Evolutionary conservation across 2,329 filamentous ascomycete genomes (phyloP), one percentile per base, ranked within the genome.

Genomic region (Truncatella angustata): DNA sequence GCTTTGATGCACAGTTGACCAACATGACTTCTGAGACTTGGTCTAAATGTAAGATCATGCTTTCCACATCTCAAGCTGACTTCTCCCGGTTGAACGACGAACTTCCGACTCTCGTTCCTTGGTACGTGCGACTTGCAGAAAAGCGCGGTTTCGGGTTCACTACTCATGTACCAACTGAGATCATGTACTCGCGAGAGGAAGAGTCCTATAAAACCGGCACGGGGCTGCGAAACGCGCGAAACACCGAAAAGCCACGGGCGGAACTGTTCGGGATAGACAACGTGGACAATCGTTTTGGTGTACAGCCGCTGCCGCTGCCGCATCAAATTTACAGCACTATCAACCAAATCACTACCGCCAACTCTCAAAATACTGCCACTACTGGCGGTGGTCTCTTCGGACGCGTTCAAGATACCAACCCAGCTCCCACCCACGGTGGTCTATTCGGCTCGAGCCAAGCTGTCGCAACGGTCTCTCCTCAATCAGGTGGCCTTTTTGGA

Each of bases 21-120:
- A 88, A 88, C 66, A 71, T 71, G 47, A 86, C 82, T 0, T 82
- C 80, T 0, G 85, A 88, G 68, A 81, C 77, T 0, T 88, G 85
- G 85, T 72, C 70, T 26, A 77, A 81, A 65, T 79, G 81, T 63
- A 80, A 78, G 55, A 68, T 88, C 34, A 77, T 76, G 0, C 75
- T 88, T 4, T 87, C 84, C 3, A 87, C 82, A 0, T 86, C 82
- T 0, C 81, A 86, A 59, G 79, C 83, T 3, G 75, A 75, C 4
- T 84, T 81, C 49, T 74, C 78, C 2, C 77, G 78, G 1, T 68
- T 86, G 2, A 73, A 78, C 21, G 79, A 86, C 53, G 66, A 67
- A 11, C 77, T 83, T 2, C 84, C 84, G 0, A 68, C 65, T 4
- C 73, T 87, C 32, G 63, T 71, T 1, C 73, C 80, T 0, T 87